A percentile compares a stretch with the other conserved stretches of the same genome.
These are phyloP conservation scores for Hippophae rhamnoides DNA, from an alignment of 306 rosid species.

Conservation along the genomic window DNA sequence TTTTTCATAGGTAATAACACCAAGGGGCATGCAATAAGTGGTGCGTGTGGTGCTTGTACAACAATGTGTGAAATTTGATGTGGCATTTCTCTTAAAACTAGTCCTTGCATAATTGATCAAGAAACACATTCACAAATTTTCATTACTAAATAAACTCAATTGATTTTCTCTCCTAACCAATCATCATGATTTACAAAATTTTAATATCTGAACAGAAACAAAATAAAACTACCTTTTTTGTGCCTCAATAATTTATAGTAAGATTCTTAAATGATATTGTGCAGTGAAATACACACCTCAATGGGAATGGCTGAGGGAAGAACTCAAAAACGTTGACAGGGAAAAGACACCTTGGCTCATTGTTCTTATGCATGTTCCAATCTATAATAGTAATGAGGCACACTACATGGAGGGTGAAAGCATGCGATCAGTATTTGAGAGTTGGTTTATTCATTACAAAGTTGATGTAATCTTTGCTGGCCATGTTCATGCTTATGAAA, in stretches of 20 bases:
- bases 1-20: too few species aligned
- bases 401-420: slow-evolving; percentile 98
- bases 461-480: slow-evolving; percentile 91
- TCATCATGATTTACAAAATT: too few species aligned
- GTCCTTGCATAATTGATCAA: too few species aligned
- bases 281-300: slow-evolving; percentile 95
- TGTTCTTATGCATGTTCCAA: slow-evolving; percentile 81
- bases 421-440: slow-evolving; percentile 71
- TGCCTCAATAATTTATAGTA: background rate
- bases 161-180: too few species aligned
- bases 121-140: too few species aligned
- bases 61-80: too few species aligned
- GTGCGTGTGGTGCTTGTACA: too few species aligned
- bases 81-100: too few species aligned
- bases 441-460: slow-evolving; percentile 69
- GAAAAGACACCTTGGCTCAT: slow-evolving; percentile 94
- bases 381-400: slow-evolving; percentile 71
- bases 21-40: too few species aligned
- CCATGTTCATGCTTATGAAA: slow-evolving; percentile 97
- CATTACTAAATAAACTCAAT: too few species aligned
- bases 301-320: slow-evolving; percentile 58
- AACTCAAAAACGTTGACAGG: slow-evolving; percentile 65
- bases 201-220: background rate
- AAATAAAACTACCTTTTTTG: slow-evolving; percentile 1
- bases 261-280: background rate